These are phyloP conservation scores for Xylariaceae sp. DNA, from an alignment of 2,329 filamentous ascomycete genomes.

Conservation along the genomic window DNA sequence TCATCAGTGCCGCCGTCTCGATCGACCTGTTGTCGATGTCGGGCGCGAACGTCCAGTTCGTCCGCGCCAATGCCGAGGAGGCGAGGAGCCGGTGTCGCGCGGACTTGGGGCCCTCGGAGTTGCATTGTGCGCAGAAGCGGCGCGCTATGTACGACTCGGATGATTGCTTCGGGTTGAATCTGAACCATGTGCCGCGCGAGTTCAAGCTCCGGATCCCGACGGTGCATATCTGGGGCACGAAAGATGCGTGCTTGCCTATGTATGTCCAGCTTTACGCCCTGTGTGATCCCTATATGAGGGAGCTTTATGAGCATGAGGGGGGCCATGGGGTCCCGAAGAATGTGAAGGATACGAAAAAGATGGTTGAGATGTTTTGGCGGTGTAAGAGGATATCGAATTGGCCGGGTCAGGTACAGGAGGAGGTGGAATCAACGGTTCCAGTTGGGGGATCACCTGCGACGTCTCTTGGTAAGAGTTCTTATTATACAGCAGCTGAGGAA, in stretches of 20 bases:
- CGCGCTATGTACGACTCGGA: conserved; percentile 30
- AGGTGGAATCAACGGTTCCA: too few species aligned
- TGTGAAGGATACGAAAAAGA: conserved; percentile 16
- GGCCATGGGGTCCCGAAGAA: conserved; percentile 20
- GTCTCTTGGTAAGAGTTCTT: too few species aligned
- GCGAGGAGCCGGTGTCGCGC: conserved; percentile 15
- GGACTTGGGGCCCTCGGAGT: conserved; percentile 15
- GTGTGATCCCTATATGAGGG: conserved; percentile 31
- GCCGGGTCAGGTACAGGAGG: conserved; percentile 20
- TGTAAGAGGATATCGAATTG: conserved; percentile 25
- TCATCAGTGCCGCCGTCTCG: conserved; percentile 33
- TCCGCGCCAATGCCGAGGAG: conserved; percentile 25
- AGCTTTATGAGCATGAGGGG: conserved; percentile 23
- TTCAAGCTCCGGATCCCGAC: conserved; percentile 32
- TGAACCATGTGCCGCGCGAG: conserved; percentile 28
- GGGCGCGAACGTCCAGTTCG: conserved; percentile 21
- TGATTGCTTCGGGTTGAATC: conserved; percentile 31
- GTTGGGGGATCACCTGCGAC: too few species aligned
- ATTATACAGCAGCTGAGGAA: too few species aligned
- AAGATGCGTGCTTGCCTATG: conserved; percentile 25
- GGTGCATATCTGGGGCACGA: conserved; percentile 27
- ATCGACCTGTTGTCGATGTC: not conserved
- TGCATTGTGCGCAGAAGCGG: conserved; percentile 19
- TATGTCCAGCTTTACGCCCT: conserved; percentile 29
- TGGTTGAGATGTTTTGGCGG: conserved; percentile 25